Base-by-base conservation (phyloP, 2,329 filamentous ascomycete species). In the Colletotrichum cereale region DNA sequence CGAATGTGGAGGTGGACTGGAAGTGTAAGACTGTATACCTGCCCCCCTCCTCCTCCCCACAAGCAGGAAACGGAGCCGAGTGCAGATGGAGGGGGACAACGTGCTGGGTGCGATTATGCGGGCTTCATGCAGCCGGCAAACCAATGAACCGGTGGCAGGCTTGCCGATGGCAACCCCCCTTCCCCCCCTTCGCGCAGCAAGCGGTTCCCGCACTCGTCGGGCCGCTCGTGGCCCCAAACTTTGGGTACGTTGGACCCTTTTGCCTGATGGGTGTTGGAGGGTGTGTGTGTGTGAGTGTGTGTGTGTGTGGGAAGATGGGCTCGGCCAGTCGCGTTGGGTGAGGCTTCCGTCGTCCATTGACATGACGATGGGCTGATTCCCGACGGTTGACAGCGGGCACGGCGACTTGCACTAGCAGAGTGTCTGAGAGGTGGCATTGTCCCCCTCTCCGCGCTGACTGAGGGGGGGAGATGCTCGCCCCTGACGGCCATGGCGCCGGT, bases 191-290 rank as follows among this genome's bases (percentile, higher is more conserved):
- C 44, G 56, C 68, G 48, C 70, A 71, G 44, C 31, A 34, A 47
- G 61, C 66, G 12, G 62, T 71, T 72, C 70, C 70, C 70, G 70
- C 70, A 72, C 62, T 66, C 61, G 66, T 71, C 70, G 70, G 61
- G 61, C 66, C 61, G 70, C 18, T 61, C 47, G 29, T 50, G 38
- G 60, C 47, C 47, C 70, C 70, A 72, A 72, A 3, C n/a, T 62
- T 47, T 47, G 44, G 48, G 60, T 60, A 31, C 36, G 24, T 65
- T 57, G 62, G 44, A 26, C 26, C 58, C 52, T 36, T 36, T 50
- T 56, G 40, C n/a, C 26, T 52, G 47, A 36, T 65, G 66, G 70
- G 70, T 61, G 66, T 62, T 38, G 60, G 10, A 44, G 18, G 18
- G 2, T 8, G 8, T 34, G 42, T 8, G 2, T 2, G 42, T 21